These are phyloP conservation scores for Trichosanthes truncata DNA, from an alignment of 306 rosid species.

Conservation along the genomic window DNA sequence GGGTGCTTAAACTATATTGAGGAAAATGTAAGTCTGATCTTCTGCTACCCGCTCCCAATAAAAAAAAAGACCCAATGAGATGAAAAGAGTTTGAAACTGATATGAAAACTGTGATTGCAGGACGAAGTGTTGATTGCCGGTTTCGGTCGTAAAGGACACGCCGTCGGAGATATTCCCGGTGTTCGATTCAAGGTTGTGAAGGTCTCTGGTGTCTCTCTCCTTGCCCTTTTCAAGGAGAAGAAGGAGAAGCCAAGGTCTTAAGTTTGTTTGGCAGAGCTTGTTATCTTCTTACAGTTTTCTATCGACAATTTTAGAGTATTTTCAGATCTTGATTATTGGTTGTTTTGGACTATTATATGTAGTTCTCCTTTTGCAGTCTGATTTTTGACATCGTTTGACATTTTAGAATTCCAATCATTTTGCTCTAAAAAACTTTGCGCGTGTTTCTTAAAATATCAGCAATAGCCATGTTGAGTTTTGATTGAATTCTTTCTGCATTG, in stretches of 20 bases:
- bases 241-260: conserved; percentile 46
- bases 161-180: conserved; percentile 51
- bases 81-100: neutral
- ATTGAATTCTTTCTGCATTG: neutral
- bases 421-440: neutral
- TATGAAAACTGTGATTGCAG: conserved; percentile 20
- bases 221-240: conserved; percentile 11
- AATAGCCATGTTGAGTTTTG: neutral
- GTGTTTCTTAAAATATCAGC: neutral
- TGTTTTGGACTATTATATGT: conserved; percentile 1
- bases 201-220: conserved; percentile 69
- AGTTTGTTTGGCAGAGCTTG: conserved; percentile 33
- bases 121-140: conserved; percentile 80
- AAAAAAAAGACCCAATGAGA: neutral
- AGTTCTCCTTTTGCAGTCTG: neutral
- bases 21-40: conserved; percentile 42
- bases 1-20: conserved; percentile 72
- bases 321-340: neutral
- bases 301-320: neutral
- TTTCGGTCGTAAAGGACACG: conserved; percentile 27
- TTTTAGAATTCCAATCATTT: neutral
- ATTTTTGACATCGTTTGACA: neutral
- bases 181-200: conserved; percentile 13
- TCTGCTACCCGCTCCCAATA: neutral
- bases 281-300: conserved; percentile 61